A percentile compares a stretch with the other conserved stretches of the same genome.
These are phyloP conservation scores for Albizia julibrissin DNA, from an alignment of 306 rosid species.

Conservation along the genomic window DNA sequence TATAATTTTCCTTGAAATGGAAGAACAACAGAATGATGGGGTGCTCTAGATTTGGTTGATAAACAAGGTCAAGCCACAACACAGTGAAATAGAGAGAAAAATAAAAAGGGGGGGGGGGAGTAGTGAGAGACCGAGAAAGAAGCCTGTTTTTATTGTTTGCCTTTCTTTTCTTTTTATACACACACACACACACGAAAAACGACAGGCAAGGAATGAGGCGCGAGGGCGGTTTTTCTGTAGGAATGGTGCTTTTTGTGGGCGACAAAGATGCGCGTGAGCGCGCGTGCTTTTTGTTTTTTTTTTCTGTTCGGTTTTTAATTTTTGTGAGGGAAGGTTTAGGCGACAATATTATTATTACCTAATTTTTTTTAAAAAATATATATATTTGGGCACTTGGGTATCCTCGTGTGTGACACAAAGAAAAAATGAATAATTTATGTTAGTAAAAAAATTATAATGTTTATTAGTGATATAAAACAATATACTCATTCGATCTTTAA, in stretches of 20 bases:
- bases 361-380: too few species aligned
- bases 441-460: too few species aligned
- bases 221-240: constrained; percentile 37
- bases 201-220: constrained; percentile 43
- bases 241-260: not conserved
- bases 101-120: not conserved
- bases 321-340: not conserved
- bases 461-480: too few species aligned
- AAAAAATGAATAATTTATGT: too few species aligned
- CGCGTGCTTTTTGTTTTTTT: constrained; percentile 1
- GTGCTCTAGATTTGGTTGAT: constrained; percentile 54
- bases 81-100: constrained; percentile 12
- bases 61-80: constrained; percentile 45
- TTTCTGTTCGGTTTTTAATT: not conserved
- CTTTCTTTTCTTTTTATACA: constrained; percentile 31
- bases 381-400: too few species aligned
- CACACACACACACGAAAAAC: constrained; percentile 47
- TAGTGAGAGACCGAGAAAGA: constrained; percentile 1
- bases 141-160: constrained; percentile 7
- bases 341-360: not conserved
- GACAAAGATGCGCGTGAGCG: constrained; percentile 20
- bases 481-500: too few species aligned
- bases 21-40: constrained; percentile 48
- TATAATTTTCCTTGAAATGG: constrained; percentile 41
- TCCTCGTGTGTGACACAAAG: too few species aligned